These are phyloP conservation scores for Mimosa bimucronata DNA, from an alignment of 306 rosid species.

Conservation along the genomic window DNA sequence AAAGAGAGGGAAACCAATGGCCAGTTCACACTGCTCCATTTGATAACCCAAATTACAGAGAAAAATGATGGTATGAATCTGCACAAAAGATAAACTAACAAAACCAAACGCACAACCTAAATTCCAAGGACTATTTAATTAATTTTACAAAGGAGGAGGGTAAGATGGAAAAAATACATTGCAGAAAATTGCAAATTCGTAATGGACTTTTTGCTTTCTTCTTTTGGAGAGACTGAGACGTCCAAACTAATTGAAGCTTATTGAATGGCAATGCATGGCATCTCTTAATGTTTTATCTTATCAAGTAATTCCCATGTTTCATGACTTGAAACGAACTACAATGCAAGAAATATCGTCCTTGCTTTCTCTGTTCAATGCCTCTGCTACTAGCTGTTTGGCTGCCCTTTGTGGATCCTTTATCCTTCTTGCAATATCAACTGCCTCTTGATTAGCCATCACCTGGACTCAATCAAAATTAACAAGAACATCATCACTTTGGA, in stretches of 20 bases:
- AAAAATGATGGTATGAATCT: slow-evolving; percentile 54
- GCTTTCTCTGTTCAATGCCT: slow-evolving; percentile 78
- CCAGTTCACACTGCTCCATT: slow-evolving; percentile 42
- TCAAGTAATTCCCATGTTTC: slow-evolving; percentile 25
- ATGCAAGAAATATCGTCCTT: slow-evolving; percentile 87
- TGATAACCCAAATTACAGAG: slow-evolving; percentile 48
- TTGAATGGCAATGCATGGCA: slow-evolving; percentile 13
- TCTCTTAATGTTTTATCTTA: slow-evolving; percentile 9
- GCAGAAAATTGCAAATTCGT: slow-evolving; percentile 45
- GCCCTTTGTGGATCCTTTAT: slow-evolving; percentile 73
- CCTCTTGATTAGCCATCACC: slow-evolving; percentile 91
- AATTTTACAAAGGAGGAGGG: slow-evolving; percentile 49
- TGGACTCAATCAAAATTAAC: slow-evolving; percentile 33
- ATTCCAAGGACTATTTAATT: slow-evolving; percentile 28
- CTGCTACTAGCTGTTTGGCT: slow-evolving; percentile 64
- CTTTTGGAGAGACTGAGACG: slow-evolving; percentile 23
- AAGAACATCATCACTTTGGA: not conserved
- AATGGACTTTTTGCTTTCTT: slow-evolving; percentile 10
- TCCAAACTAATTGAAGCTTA: slow-evolving; percentile 31
- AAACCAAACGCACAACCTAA: slow-evolving; percentile 51
- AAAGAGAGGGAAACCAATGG: not conserved
- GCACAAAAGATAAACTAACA: slow-evolving; percentile 50
- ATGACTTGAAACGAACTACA: slow-evolving; percentile 81
- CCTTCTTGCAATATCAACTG: slow-evolving; percentile 71
- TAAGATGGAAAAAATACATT: slow-evolving; percentile 29